These are phyloP conservation scores for Pseudogymnoascus sp. DNA, from an alignment of 2,329 filamentous ascomycete genomes.

Conservation along the genomic window DNA sequence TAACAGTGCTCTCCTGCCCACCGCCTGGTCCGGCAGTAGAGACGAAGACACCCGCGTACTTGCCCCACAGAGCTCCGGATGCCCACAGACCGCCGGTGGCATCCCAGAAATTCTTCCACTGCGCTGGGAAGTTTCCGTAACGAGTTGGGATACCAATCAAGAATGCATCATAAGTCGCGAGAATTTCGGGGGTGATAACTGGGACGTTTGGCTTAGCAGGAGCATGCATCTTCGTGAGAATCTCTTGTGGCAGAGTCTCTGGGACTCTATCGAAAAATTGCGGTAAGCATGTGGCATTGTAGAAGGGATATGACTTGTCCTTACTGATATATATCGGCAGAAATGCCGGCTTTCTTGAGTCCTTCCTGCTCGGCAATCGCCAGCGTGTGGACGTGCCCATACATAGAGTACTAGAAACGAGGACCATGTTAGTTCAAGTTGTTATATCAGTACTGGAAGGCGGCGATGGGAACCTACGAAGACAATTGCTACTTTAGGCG, in stretches of 20 bases:
- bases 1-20: constrained; percentile 83
- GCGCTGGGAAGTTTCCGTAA: constrained; percentile 96
- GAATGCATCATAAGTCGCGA: constrained; percentile 76
- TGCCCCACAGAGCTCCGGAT: constrained; percentile 69
- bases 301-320: constrained; percentile 22
- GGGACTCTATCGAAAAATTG: constrained; percentile 44
- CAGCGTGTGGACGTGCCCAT: constrained; percentile 77
- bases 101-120: constrained; percentile 93
- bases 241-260: constrained; percentile 79
- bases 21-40: constrained; percentile 77
- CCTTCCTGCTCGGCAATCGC: constrained; percentile 88
- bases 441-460: constrained; percentile 8
- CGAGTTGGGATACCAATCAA: constrained; percentile 92
- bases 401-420: constrained; percentile 70
- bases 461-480: constrained; percentile 51
- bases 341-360: constrained; percentile 77
- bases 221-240: constrained; percentile 86
- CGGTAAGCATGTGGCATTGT: constrained; percentile 14
- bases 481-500: constrained; percentile 81
- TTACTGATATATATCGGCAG: constrained; percentile 73
- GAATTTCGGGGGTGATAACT: constrained; percentile 47
- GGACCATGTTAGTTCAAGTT: background rate
- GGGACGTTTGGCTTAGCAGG: constrained; percentile 65
- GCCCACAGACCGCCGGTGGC: constrained; percentile 75
- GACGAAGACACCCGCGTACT: constrained; percentile 86